Base-by-base conservation (phyloP, 768 basidiomycete genomes). In the Trametes villosa region DNA sequence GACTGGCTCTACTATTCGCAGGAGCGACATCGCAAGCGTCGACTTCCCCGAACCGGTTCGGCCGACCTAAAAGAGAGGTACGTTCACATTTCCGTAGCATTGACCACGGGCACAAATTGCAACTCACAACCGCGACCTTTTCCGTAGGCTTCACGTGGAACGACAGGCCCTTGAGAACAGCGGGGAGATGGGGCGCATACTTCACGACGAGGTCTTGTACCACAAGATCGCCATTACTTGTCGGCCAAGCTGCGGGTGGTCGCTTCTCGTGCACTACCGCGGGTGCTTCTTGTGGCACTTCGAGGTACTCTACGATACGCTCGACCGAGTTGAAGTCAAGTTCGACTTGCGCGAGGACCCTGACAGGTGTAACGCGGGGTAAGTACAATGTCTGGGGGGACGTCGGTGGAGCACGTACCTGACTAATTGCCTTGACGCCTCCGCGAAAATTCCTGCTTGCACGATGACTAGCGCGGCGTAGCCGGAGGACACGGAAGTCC, bases 231-330 rank as follows among this genome's bases (percentile, higher is more conserved):
- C 88, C 87, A 26, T 77, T 77, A 47, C 74, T 83, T 1, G 84
- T 85, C 4, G 88, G 88, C 88, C 88, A 90, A 62, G 85, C 85
- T 2, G 87, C 88, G 1, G 88, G 88, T n/a, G 88, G 86, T 48
- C 84, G 78, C 51, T 67, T 77, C 36, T 79, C 77, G 27, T 83
- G 76, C 52, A 86, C 78, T 44, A 85, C 73, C 0, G 86, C 81
- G 41, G 86, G 85, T 0, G 87, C 86, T 71, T 91, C 89, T 70
- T 88, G 86, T 1, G 83, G 81, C 9, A 88, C 79, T 34, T 83
- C 81, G 20, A 89, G 76, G 67, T 90, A 90, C 70, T 89, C 88
- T 17, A 83, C 80, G 24, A 90, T 85, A 58, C 89, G 83, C 67
- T 91, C 89, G 1, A 90, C 83, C 38, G 86, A 85, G 67, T 88